Evolutionary conservation across 2,329 filamentous ascomycete species (phyloP), one percentile per base, ranked within the genome.

Genomic region (Monosporascus sp.): DNA sequence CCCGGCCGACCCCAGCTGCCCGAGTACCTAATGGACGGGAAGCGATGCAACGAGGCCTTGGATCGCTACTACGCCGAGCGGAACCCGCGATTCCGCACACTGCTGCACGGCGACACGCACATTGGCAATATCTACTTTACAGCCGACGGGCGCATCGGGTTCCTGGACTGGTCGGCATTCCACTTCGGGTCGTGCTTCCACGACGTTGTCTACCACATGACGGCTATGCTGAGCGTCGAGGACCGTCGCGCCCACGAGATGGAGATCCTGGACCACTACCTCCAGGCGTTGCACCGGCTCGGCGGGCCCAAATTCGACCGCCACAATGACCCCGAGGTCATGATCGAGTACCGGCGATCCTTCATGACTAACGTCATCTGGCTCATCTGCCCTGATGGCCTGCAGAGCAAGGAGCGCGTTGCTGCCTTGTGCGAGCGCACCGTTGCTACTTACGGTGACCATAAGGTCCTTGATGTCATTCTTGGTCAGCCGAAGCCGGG

Each of bases 91-190:
- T 74, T 74, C 54, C 66, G 68, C 15, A 72, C 67, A n/a, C 58
- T 75, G 3, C 55, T 75, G 14, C 74, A 77, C 51, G 73, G 73
- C 11, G 74, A 76, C 50, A 67, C 73, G 11, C 74, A 76, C 53
- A 65, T 73, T 14, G 72, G 72, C 31, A 76, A 76, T 57, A 66
- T 70, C n/a, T 76, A 72, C 60, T 69, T 76, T 46, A 68, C 69
- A 1, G 55, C 64, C 3, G 63, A 68, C 2, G 67, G 66, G 0
- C 48, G 60, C 20, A 70, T 67, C 2, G 65, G 72, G 1, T 76
- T 76, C 57, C 54, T 76, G 1, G 73, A 76, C 63, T 76, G 72
- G 72, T 70, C 69, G 24, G 68, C 67, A 1, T 68, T 70, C 37
- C 70, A 74, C 57, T 70, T 74, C 37, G 72, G 67, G 1, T 74